Evolutionary conservation across 1,139 yeast species (phyloP).

Genomic region (Geotrichum bryndzae): DNA sequence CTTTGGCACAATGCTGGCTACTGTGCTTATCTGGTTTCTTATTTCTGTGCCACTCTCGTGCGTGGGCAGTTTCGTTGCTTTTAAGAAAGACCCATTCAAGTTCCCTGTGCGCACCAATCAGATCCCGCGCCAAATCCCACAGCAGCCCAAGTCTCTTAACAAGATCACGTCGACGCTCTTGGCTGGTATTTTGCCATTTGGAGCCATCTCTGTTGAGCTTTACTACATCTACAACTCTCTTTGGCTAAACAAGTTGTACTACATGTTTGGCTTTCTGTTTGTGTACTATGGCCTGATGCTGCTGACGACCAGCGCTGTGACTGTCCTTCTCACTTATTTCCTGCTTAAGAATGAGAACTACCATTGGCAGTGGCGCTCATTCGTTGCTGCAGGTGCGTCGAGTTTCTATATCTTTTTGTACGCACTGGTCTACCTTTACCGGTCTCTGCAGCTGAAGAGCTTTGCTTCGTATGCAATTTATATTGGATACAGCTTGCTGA

Average conservation of each 20-base stretch:
- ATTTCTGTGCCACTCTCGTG: slow-evolving; percentile 80
- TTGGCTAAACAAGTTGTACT: slow-evolving; percentile 91
- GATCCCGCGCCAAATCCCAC: slow-evolving; percentile 93
- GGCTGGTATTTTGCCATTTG: slow-evolving; percentile 91
- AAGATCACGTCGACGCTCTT: slow-evolving; percentile 62
- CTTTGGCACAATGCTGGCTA: slow-evolving; percentile 77
- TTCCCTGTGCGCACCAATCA: slow-evolving; percentile 81
- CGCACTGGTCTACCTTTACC: slow-evolving; percentile 50
- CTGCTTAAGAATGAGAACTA: slow-evolving; percentile 86
- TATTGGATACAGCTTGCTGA: slow-evolving; percentile 72
- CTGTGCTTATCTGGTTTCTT: slow-evolving; percentile 76
- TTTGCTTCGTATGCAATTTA: slow-evolving; percentile 72
- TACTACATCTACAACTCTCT: slow-evolving; percentile 80
- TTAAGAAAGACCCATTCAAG: slow-evolving; percentile 53
- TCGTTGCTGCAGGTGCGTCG: slow-evolving; percentile 86
- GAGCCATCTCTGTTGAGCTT: slow-evolving; percentile 90
- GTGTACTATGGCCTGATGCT: slow-evolving; percentile 79
- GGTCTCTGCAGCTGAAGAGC: slow-evolving; percentile 62
- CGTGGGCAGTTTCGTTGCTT: slow-evolving; percentile 73
- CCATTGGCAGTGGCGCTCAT: slow-evolving; percentile 96
- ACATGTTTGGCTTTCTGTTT: slow-evolving; percentile 96
- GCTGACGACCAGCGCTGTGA: slow-evolving; percentile 75
- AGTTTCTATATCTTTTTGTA: slow-evolving; percentile 78
- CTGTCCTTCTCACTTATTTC: slow-evolving; percentile 75
- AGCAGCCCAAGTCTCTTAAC: slow-evolving; percentile 77